phyloP scores from a whole-genome alignment of 257 asterid species.

The Salvia rosmarinus region DNA sequence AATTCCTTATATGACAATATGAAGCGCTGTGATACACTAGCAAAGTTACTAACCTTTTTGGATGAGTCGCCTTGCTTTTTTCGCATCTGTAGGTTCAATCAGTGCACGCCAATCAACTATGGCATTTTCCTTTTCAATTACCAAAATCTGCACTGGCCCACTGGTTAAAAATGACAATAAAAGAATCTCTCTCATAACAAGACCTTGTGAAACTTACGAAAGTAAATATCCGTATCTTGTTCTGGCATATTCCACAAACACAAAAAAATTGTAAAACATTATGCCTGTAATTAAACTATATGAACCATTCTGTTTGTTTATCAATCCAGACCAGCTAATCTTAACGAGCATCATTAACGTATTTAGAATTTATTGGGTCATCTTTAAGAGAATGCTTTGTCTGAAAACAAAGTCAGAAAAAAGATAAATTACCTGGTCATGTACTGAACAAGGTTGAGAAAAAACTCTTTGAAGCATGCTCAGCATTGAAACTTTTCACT shows the following conservation, averaged over 20 bases:
- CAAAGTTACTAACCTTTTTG: constrained; percentile 57
- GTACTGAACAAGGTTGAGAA: constrained; percentile 69
- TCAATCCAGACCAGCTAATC: constrained; percentile 25
- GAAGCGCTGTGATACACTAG: background rate
- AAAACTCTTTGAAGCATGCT: constrained; percentile 72
- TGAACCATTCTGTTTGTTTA: background rate
- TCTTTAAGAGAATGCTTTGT: constrained; percentile 13
- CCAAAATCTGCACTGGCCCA: constrained; percentile 79
- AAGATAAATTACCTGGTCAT: constrained; percentile 63
- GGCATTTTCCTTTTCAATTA: constrained; percentile 79
- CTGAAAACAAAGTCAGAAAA: constrained; percentile 11
- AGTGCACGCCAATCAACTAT: constrained; percentile 82
- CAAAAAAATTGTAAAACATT: background rate
- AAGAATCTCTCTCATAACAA: constrained; percentile 12
- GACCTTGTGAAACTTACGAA: constrained; percentile 1
- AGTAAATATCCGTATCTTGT: background rate
- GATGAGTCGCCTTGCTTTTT: constrained; percentile 76
- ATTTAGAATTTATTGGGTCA: constrained; percentile 5
- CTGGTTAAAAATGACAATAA: constrained; percentile 38
- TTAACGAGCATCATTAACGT: background rate
- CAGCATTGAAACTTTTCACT: constrained; percentile 61
- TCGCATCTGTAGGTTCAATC: constrained; percentile 86
- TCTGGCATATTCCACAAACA: background rate
- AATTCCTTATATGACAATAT: constrained; percentile 7
- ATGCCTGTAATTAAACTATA: background rate